Percentiles rank a stretch among this genome's conserved stretches.
These are phyloP conservation scores for Chenopodium album DNA, from an alignment of 148 eudicot genomes.

Conservation along the genomic window DNA sequence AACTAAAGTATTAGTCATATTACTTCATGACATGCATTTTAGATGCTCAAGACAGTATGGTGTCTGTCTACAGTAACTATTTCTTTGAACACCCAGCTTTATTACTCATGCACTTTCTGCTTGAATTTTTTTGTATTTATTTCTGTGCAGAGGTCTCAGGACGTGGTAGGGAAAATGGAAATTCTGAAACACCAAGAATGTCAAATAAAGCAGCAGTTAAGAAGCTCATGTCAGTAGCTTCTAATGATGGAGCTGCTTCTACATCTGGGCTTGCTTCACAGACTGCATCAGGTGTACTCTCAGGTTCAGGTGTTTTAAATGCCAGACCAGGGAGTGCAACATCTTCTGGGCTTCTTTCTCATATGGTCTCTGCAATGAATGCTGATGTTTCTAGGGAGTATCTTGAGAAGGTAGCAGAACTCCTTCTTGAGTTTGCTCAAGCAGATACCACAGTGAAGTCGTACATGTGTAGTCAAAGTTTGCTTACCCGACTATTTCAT, in stretches of 20 bases:
- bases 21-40: not conserved
- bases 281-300: slow-evolving; percentile 89
- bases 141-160: slow-evolving; percentile 73
- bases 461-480: slow-evolving; percentile 90
- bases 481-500: slow-evolving; percentile 90
- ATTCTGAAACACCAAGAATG: slow-evolving; percentile 55
- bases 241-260: slow-evolving; percentile 71
- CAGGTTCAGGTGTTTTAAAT: slow-evolving; percentile 95
- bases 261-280: slow-evolving; percentile 83
- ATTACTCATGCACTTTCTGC: not conserved
- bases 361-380: slow-evolving; percentile 76
- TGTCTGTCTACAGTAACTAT: not conserved
- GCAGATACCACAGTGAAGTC: slow-evolving; percentile 92
- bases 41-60: no score
- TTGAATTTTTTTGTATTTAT: slow-evolving; percentile 15
- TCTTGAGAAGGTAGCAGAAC: slow-evolving; percentile 94
- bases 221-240: slow-evolving; percentile 47
- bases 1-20: not conserved
- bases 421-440: slow-evolving; percentile 84
- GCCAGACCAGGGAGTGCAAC: slow-evolving; percentile 96
- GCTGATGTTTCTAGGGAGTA: slow-evolving; percentile 93
- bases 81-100: not conserved
- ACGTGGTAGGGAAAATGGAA: slow-evolving; percentile 74
- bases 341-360: slow-evolving; percentile 87
- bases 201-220: slow-evolving; percentile 54